phyloP scores from a whole-genome alignment of 495 filamentous ascomycete genomes.

The Tuber melanosporum region DNA sequence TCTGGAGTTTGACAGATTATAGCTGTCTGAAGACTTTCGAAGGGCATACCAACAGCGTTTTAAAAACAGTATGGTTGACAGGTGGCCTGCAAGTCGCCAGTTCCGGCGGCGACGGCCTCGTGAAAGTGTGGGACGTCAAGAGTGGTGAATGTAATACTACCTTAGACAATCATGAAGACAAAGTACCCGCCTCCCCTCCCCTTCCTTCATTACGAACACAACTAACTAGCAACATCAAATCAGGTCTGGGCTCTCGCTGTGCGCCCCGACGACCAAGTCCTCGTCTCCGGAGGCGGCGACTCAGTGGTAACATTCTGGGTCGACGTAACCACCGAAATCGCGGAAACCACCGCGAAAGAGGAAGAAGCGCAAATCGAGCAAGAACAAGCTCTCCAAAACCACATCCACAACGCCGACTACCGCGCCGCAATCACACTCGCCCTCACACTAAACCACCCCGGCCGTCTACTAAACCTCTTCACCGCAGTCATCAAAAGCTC shows the following conservation, averaged over 20 bases:
- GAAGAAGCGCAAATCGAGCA: slow-evolving; percentile 78
- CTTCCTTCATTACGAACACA: slow-evolving; percentile 9
- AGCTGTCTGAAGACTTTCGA: slow-evolving; percentile 90
- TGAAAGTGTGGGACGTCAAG: slow-evolving; percentile 87
- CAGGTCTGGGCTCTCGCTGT: slow-evolving; percentile 46
- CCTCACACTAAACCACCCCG: slow-evolving; percentile 87
- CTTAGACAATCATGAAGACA: slow-evolving; percentile 90
- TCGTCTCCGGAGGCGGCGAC: slow-evolving; percentile 86
- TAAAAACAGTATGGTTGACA: slow-evolving; percentile 84
- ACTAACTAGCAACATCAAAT: slow-evolving; percentile 30
- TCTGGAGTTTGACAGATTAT: slow-evolving; percentile 92
- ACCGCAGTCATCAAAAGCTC: slow-evolving; percentile 64
- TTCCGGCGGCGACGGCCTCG: slow-evolving; percentile 89
- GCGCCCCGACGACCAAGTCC: slow-evolving; percentile 45
- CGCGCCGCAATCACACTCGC: slow-evolving; percentile 88
- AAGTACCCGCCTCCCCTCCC: slow-evolving; percentile 76
- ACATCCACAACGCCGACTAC: slow-evolving; percentile 75
- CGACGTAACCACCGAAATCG: slow-evolving; percentile 56
- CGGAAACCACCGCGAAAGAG: slow-evolving; percentile 65
- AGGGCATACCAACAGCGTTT: slow-evolving; percentile 88
- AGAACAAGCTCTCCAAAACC: slow-evolving; percentile 86
- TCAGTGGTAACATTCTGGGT: slow-evolving; percentile 89
- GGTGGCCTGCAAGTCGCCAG: slow-evolving; percentile 63
- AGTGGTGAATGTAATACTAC: slow-evolving; percentile 76
- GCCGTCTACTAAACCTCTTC: slow-evolving; percentile 73